Evolutionary conservation across 768 basidiomycete genomes (phyloP).

Genomic region (Auricularia sp.): DNA sequence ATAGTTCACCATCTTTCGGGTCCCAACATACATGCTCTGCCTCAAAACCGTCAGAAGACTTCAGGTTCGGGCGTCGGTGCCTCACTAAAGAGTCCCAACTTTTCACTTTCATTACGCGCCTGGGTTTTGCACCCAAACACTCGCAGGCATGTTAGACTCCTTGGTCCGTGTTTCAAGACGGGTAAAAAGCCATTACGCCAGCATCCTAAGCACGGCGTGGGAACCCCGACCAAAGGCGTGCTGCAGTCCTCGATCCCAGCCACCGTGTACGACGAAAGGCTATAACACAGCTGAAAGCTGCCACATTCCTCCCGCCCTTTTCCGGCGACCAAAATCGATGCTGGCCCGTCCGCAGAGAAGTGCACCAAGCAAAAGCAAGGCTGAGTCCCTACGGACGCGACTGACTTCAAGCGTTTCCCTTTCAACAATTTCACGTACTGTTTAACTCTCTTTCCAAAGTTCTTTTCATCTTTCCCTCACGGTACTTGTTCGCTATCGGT

Average conservation of each 20-base stretch:
- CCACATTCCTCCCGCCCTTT: conserved; percentile 52
- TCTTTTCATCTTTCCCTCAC: conserved; percentile 77
- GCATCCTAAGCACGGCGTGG: conserved; percentile 58
- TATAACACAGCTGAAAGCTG: conserved; percentile 56
- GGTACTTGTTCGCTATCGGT: conserved; percentile 79
- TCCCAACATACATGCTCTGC: conserved; percentile 80
- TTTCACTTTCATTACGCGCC: conserved; percentile 64
- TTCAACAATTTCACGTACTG: conserved; percentile 75
- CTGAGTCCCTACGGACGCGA: conserved; percentile 46
- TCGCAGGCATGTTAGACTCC: conserved; percentile 78
- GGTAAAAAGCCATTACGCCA: conserved; percentile 73
- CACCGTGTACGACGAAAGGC: conserved; percentile 43
- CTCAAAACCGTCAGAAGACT: conserved; percentile 64
- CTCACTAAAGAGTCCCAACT: conserved; percentile 52
- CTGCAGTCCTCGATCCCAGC: conserved; percentile 56
- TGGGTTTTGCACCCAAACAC: conserved; percentile 68
- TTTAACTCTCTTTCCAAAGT: conserved; percentile 76
- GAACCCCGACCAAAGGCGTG: conserved; percentile 45
- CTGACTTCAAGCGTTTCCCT: conserved; percentile 71
- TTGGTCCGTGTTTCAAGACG: conserved; percentile 82
- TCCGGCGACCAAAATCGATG: conserved; percentile 55
- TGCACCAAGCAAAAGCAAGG: conserved; percentile 44
- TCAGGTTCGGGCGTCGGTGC: conserved; percentile 70
- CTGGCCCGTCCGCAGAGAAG: conserved; percentile 51
- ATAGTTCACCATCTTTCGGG: conserved; percentile 89